Percentiles rank a stretch among this genome's conserved stretches.
Conservation (phyloP, 2,329 filamentous ascomycete genomes). For the Microsporum ferrugineum region DNA sequence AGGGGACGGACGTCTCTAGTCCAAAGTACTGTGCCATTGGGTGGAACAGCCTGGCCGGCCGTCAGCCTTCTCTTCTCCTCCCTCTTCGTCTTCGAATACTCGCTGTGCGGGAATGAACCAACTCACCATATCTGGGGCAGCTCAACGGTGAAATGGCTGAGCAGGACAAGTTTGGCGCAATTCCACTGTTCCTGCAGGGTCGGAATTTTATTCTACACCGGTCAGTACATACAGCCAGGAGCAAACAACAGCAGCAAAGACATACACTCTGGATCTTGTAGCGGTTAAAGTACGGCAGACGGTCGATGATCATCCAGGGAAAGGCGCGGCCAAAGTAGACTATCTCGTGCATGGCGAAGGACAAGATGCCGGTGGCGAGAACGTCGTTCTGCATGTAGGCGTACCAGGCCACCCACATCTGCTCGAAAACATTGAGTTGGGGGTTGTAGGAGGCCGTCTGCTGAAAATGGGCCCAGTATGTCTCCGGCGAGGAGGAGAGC, state of each 20-base stretch:
- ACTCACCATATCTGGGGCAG: slow-evolving; percentile 83
- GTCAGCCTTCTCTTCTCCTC: background rate
- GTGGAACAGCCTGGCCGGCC: slow-evolving; percentile 62
- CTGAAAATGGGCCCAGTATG: slow-evolving; percentile 56
- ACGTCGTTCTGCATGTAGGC: slow-evolving; percentile 96
- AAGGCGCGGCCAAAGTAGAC: slow-evolving; percentile 89
- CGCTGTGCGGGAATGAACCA: background rate
- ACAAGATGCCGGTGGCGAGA: slow-evolving; percentile 93
- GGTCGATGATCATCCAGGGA: slow-evolving; percentile 87
- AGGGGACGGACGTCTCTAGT: slow-evolving; percentile 76
- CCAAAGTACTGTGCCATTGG: slow-evolving; percentile 88
- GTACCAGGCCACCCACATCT: slow-evolving; percentile 93
- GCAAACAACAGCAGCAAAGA: slow-evolving; percentile 13
- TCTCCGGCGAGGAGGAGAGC: slow-evolving; percentile 31
- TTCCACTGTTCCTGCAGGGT: slow-evolving; percentile 89
- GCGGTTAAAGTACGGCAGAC: slow-evolving; percentile 73
- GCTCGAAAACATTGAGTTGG: slow-evolving; percentile 74
- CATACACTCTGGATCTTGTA: slow-evolving; percentile 87
- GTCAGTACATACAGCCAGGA: slow-evolving; percentile 12
- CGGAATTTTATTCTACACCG: slow-evolving; percentile 61
- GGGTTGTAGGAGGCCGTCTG: slow-evolving; percentile 64
- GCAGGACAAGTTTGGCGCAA: slow-evolving; percentile 81
- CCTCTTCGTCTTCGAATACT: background rate
- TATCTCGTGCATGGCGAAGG: slow-evolving; percentile 84
- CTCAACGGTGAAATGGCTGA: slow-evolving; percentile 96